Evolutionary conservation across 2,329 filamentous ascomycete species (phyloP), one percentile per base, ranked within the genome.

Genomic region (Paracamarosporium sp.): DNA sequence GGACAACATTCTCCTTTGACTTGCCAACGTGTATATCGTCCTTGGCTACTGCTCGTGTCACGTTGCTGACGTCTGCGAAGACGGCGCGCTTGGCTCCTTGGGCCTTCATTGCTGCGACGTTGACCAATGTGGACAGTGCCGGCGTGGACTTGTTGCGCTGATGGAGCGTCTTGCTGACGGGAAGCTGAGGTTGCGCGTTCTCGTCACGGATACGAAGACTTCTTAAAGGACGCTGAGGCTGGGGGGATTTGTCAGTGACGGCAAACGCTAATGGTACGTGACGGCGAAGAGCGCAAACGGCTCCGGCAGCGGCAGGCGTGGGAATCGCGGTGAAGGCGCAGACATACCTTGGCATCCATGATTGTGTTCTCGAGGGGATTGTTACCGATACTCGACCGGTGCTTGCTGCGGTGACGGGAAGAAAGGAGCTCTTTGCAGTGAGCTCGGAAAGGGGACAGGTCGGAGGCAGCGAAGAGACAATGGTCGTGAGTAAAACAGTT

Each of bases 31-130:
- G 79, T 35, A 80, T 81, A 67, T 90, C 87, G 73, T 90, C 87
- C 66, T 86, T 85, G 55, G 70, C 66, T 61, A 71, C 28, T 27
- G 66, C 69, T 43, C 70, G 68, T 51, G 70, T 77, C 38, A 84
- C 88, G 71, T 93, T 94, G 81, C 90, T 95, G 60, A 95, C 85
- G 74, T 96, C 93, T 48, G 86, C 90, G 76, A 96, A 93, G 12
- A 88, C 91, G 61, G 88, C 88, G 65, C 93, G 88, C 80, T 93
- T 95, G 54, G 88, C 82, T 56, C 86, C 83, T 50, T 85, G 82
- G 53, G 83, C 83, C 76, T 89, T 91, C 63, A 88, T 77, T 36
- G 81, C 83, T 56, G 80, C 83, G 48, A 81, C 83, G 60, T 83
- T 80, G 59, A 83, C 73, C 58, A 85, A 70, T 65, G 81, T 82